phyloP scores from a whole-genome alignment of 176 grass and related monocot species.

The Juncus inflexus region DNA sequence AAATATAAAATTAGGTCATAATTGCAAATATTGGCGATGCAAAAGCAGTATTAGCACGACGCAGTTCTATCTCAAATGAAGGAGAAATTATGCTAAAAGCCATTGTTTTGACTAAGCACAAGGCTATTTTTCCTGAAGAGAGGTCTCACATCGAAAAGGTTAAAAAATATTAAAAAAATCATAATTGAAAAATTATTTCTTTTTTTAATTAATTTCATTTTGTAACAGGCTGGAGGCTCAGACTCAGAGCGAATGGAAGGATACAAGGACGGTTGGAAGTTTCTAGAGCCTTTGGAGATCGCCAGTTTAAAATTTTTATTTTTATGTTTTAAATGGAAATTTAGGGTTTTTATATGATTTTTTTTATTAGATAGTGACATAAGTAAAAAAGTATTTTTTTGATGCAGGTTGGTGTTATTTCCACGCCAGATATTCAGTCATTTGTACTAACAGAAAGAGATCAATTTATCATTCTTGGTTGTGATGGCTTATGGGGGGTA shows the following conservation, averaged over 20 bases:
- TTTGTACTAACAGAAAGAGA: slow-evolving; percentile 83
- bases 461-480: slow-evolving; percentile 80
- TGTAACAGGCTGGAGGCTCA: slow-evolving; percentile 67
- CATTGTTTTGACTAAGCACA: slow-evolving; percentile 96
- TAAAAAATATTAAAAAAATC: slow-evolving; percentile 18
- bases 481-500: slow-evolving; percentile 97
- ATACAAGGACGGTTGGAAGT: slow-evolving; percentile 90
- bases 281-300: slow-evolving; percentile 92
- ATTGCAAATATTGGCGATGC: slow-evolving; percentile 93
- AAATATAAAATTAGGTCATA: slow-evolving; percentile 48
- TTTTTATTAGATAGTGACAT: no score
- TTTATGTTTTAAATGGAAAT: slow-evolving; percentile 6
- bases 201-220: slow-evolving; percentile 25
- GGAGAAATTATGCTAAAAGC: slow-evolving; percentile 53
- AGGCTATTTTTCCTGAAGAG: slow-evolving; percentile 93
- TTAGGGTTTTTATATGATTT: no score
- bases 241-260: slow-evolving; percentile 83
- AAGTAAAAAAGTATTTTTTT: not conserved
- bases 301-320: slow-evolving; percentile 72
- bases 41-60: slow-evolving; percentile 88
- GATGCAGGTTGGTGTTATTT: slow-evolving; percentile 75
- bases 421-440: slow-evolving; percentile 78
- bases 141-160: slow-evolving; percentile 78
- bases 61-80: slow-evolving; percentile 30
- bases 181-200: not conserved